Base-by-base conservation (phyloP, 192 early-diverging fungal genomes). In the Phlyctochytrium arcticum region DNA sequence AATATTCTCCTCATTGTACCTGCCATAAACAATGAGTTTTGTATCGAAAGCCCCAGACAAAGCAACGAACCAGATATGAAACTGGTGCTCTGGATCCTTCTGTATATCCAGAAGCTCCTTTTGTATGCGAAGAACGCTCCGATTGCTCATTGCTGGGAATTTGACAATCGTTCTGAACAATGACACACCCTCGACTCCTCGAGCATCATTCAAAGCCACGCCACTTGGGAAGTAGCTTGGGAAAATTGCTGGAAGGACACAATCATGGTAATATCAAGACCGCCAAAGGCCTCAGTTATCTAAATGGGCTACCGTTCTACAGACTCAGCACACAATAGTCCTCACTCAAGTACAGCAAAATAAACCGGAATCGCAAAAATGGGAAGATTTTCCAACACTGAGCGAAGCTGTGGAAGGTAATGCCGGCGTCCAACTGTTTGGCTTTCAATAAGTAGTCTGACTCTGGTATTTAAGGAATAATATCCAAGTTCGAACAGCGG, bases 1-100 rank as follows among this genome's bases (percentile, higher is more conserved):
- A 64, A 87, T 75, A 73, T 87, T 76, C 4, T 61, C 67, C 46
- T 87, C 85, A 60, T 77, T 71, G 47, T 73, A 71, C 36, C 54
- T 36, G 21, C 3, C 5, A 12, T 19, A 2, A 1, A 32, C 15
- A 2, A 19, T 44, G 21, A 44, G 39, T 19, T 44, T 44, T 2
- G 12, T 2, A 44, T n/a, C 15, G 21, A 0, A 19, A n/a, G 12
- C 39, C 0, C 39, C 2, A 44, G 15, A 44, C 2, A 44, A 44
- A 44, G 39, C 12, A 39, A 21, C 57, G 4, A 36, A 55, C 54
- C 46, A 64, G 9, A 75, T 33, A 19, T 49, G 36, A 56, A 75
- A 59, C 24, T 69, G 62, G 26, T 58, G 53, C 31, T 78, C 76
- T 9, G 72, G 72, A 17, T 24, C 48, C 12, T 64, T 48, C 47